phyloP scores from a whole-genome alignment of 179 eudicot genomes.

The Silene noctiflora region DNA sequence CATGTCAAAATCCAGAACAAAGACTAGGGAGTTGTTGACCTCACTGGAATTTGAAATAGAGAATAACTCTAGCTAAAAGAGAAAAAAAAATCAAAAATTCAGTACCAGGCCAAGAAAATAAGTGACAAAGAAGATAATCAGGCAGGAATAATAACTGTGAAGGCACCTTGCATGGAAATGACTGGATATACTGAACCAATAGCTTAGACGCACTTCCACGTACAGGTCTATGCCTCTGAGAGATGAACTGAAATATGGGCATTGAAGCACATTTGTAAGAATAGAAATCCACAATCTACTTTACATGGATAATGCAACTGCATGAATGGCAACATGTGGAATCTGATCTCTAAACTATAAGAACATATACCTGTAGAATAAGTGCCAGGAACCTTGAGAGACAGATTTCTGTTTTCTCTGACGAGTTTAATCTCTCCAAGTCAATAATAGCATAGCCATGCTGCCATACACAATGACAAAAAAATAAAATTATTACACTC shows the following conservation, averaged over 20 bases:
- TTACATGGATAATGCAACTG: slow-evolving; percentile 5
- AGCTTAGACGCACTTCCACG: slow-evolving; percentile 74
- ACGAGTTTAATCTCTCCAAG: slow-evolving; percentile 46
- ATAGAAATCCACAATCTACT: not conserved
- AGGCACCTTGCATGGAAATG: slow-evolving; percentile 86
- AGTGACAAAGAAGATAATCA: not conserved
- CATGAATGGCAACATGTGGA: not conserved
- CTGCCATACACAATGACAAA: slow-evolving; percentile 39
- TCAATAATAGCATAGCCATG: slow-evolving; percentile 80
- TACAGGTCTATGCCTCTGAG: slow-evolving; percentile 82
- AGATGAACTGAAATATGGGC: slow-evolving; percentile 55
- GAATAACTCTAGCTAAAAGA: not conserved
- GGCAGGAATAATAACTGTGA: not conserved
- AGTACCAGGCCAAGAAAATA: not conserved
- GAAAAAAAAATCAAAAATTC: not conserved
- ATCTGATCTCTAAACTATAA: not conserved
- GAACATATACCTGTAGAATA: slow-evolving; percentile 63
- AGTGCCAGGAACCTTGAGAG: slow-evolving; percentile 64
- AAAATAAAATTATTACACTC: not conserved
- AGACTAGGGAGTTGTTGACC: not conserved
- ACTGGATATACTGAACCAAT: slow-evolving; percentile 61
- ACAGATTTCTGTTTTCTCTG: slow-evolving; percentile 46
- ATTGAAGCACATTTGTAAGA: slow-evolving; percentile 13
- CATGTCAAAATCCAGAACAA: not conserved
- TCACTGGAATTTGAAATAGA: not conserved